A percentile compares a stretch with the other conserved stretches of the same genome.
These are phyloP conservation scores for Phyllostachys edulis DNA, from an alignment of 176 grass and related monocot genomes.

Conservation along the genomic window DNA sequence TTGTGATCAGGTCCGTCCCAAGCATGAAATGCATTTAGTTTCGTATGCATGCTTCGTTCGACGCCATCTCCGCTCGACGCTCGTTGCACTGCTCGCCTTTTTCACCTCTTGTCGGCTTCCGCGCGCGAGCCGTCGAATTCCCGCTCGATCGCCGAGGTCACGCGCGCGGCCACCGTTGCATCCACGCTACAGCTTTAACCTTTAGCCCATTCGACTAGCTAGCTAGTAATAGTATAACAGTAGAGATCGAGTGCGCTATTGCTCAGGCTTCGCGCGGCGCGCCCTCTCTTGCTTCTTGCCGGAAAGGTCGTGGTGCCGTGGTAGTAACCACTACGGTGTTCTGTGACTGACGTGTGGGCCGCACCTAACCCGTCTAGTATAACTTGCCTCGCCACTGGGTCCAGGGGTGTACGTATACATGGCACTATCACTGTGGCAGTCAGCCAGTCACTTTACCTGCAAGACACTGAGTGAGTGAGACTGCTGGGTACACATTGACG, in stretches of 20 bases:
- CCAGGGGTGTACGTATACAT: not conserved
- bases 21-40: not conserved
- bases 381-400: no score
- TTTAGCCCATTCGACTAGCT: not conserved
- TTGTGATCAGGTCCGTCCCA: not conserved
- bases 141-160: not conserved
- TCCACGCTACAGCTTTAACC: slow-evolving; percentile 16
- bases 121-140: slow-evolving; percentile 5
- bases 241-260: slow-evolving; percentile 11
- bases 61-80: not conserved
- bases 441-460: not conserved
- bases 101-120: not conserved
- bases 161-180: not conserved
- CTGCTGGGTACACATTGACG: not conserved
- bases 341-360: not conserved
- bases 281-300: not conserved
- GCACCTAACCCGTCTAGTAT: no score
- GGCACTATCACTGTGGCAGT: not conserved
- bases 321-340: not conserved
- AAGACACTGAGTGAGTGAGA: not conserved
- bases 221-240: not conserved
- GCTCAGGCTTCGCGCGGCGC: slow-evolving; percentile 19
- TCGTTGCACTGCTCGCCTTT: not conserved
- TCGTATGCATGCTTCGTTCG: not conserved
- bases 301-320: not conserved